phyloP scores from a whole-genome alignment of 1,284 basidiomycete species.

The Cystobasidium slooffiae region DNA sequence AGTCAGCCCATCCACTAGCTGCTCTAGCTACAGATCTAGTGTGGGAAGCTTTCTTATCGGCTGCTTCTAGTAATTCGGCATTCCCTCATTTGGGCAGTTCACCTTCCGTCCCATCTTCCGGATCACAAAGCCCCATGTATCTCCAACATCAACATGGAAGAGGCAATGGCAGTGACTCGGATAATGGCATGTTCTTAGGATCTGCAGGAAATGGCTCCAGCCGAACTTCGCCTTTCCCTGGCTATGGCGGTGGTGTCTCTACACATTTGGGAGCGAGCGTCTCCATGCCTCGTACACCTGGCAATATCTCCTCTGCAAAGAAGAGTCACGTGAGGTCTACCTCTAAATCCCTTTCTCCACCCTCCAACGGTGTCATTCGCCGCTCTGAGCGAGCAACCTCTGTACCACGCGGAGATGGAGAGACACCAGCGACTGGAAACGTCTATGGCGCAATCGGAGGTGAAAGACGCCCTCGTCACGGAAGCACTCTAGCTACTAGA shows the following conservation, averaged over 20 bases:
- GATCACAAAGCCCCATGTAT: constrained; percentile 9
- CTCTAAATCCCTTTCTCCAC: neutral
- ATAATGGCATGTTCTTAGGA: no score
- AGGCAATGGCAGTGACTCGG: no score
- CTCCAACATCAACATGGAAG: neutral
- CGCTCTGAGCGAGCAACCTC: neutral
- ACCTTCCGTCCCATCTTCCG: neutral
- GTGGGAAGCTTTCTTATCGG: constrained; percentile 50
- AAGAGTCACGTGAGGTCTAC: neutral
- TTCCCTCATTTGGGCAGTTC: neutral
- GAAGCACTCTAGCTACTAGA: neutral
- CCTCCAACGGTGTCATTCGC: neutral
- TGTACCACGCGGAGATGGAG: neutral
- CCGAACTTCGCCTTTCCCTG: neutral
- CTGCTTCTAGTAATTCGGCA: constrained; percentile 41
- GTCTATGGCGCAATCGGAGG: constrained; percentile 52
- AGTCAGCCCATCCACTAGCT: constrained; percentile 51
- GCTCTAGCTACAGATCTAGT: constrained; percentile 52
- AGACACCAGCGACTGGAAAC: constrained; percentile 35
- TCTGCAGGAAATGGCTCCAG: no score
- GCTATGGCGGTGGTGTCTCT: neutral
- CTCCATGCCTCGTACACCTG: constrained; percentile 1
- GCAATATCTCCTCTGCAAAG: neutral
- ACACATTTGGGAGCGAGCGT: neutral
- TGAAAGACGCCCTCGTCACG: constrained; percentile 44